phyloP scores from a whole-genome alignment of 129 eudicot species.

The Centrapalus pauciflorus region DNA sequence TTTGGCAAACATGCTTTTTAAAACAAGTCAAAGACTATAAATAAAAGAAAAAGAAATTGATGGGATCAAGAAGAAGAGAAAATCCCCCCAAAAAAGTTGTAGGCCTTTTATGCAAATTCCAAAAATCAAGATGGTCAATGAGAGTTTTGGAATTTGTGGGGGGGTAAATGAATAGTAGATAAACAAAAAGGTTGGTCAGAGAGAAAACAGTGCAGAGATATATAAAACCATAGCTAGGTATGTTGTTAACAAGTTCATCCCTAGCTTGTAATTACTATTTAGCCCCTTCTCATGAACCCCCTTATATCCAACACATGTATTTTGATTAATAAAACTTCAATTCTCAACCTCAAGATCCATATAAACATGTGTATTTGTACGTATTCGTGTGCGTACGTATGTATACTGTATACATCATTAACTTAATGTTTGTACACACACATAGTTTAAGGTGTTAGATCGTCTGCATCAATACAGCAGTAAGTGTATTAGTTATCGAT shows the following conservation, averaged over 20 bases:
- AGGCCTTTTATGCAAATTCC: conserved; percentile 35
- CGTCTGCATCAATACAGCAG: no score
- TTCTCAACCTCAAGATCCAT: neutral
- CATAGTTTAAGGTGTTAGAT: no score
- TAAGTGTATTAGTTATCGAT: no score
- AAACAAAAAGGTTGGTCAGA: conserved; percentile 30
- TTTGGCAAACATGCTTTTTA: conserved; percentile 5
- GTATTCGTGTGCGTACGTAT: no score
- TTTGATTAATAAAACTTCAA: no score
- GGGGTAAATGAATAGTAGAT: conserved; percentile 32
- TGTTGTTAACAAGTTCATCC: conserved; percentile 29
- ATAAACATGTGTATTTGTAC: neutral
- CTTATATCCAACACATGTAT: conserved; percentile 11
- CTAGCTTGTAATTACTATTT: neutral
- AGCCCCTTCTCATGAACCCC: neutral
- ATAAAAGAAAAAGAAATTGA: conserved; percentile 15
- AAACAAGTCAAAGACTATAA: conserved; percentile 29
- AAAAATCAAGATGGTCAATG: conserved; percentile 36
- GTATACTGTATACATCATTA: no score
- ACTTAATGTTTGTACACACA: no score
- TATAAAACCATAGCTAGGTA: conserved; percentile 34
- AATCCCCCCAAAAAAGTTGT: conserved; percentile 20
- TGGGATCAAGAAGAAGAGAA: conserved; percentile 19
- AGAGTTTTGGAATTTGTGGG: conserved; percentile 32
- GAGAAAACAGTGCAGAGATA: conserved; percentile 22